Base-by-base conservation (phyloP, 1,284 basidiomycete genomes). In the Austroboletus rostrupii region DNA sequence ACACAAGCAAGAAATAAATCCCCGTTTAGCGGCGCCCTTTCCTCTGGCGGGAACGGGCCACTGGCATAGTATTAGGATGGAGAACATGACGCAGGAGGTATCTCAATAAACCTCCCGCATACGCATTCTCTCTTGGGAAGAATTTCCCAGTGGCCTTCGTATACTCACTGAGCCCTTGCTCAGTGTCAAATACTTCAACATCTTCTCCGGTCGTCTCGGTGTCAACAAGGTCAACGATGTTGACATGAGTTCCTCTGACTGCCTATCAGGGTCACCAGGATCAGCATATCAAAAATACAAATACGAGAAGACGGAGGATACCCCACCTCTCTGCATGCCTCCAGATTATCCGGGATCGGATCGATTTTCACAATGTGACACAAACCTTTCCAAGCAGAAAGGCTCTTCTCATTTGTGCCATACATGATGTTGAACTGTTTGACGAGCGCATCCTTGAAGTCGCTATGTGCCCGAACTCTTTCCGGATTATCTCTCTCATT, bases 171-270 rank as follows among this genome's bases (percentile, higher is more conserved):
- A 59, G 52, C 8, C 39, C 23, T 3, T 10, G 37, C 46, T 59
- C 58, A 28, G 60, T 32, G 0, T n/a, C 5, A 35, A 59, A 59
- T 0, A 59, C 17, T 10, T 29, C 17, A 0, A 58, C 49, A 0
- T 48, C 31, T 0, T 33, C 14, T 0, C 48, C 55, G 2, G 55
- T 58, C 0, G 3, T 16, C 13, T 51, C 17, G 1, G 28, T 35
- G 19, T 62, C 57, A 6, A 59, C 50, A 4, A 62, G 60, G 28
- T 61, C 60, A 17, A 59, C 60, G 10, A 59, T 55, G 5, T 59
- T 59, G 13, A 60, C 58, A 3, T 43, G 12, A 0, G 45, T 58
- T 0, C 16, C 32, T 0, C 41, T 17, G 19, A 62, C 29, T 0
- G 47, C 55, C 60, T 59, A 11, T 13, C 21, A 23, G 17, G 2